Evolutionary conservation across 441 rosid genomes (phyloP), one percentile per base, ranked within the genome.

Genomic region (Erysimum pusillum): DNA sequence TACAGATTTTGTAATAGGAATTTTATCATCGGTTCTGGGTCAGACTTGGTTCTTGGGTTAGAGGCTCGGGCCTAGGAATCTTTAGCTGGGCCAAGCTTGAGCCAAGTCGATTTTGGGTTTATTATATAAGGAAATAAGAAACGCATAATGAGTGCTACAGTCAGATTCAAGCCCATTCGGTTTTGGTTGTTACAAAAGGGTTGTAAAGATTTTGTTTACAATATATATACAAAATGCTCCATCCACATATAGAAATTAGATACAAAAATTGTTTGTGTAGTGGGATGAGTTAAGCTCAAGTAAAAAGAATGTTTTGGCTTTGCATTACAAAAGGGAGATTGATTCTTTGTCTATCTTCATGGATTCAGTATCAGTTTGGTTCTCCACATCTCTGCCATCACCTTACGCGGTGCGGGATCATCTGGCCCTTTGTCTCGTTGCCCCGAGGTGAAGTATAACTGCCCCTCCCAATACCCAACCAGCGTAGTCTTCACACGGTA

Each of bases 351-450:
- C 60, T 63, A n/a, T n/a, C n/a, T n/a, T 64, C 83, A 74, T 45
- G 67, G 52, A 13, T 15, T 49, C 54, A 96, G 75, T 71, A 80
- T 87, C 74, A 96, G 79, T 84, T 89, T 87, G 39, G 99, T 90
- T 85, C 99, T 93, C 97, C 97, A 93, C 89, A 87, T 81, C 17
- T 96, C 98, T 48, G 88, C 97, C 4, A 87, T 71, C 13, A 96
- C 98, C 82, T 96, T 96, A 81, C 58, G 82, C 0, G 98, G 99
- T 3, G 88, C 75, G 6, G 98, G 98, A 90, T 96, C 86, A 49
- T 80, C 86, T 2, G 92, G 93, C 56, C 99, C 98, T 80, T 75
- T 96, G 82, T 96, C 98, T 74, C 94, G 86, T 84, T 96, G 99
- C 32, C 99, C 99, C 0, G 98, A 96, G 17, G 98, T 96, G 80